Percentiles rank a stretch among this genome's conserved stretches.
Evolutionary conservation across 1,284 basidiomycete species (phyloP).

Genomic region (Abortiporus biennis): DNA sequence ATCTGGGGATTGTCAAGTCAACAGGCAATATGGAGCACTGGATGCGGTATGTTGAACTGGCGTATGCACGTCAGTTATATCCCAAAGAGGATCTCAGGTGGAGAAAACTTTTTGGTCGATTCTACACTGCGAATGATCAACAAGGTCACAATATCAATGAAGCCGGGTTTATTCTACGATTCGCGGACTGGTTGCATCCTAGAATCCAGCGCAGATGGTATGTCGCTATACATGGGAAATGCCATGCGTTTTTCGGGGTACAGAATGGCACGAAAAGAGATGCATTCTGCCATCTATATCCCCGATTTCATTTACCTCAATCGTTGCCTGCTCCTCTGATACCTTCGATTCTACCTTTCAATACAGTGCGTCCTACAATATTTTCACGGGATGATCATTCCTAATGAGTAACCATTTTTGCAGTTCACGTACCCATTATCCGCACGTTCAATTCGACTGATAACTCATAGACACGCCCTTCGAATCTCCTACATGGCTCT

Average conservation of each 20-base stretch:
- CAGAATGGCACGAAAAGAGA: too few species aligned
- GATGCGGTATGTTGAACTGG: conserved; percentile 34
- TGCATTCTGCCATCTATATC: conserved; percentile 11
- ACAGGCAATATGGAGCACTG: conserved; percentile 35
- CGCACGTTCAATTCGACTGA: conserved; percentile 44
- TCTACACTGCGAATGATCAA: conserved; percentile 23
- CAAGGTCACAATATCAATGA: conserved; percentile 33
- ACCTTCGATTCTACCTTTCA: conserved; percentile 54
- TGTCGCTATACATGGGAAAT: conserved; percentile 32
- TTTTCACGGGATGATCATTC: not conserved
- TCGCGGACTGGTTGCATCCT: conserved; percentile 46
- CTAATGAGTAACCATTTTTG: not conserved
- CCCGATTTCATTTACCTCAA: conserved; percentile 23
- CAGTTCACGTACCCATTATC: conserved; percentile 52
- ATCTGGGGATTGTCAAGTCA: conserved; percentile 30
- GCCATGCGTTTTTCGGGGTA: too few species aligned
- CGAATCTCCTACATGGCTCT: conserved; percentile 45
- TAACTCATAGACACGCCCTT: conserved; percentile 53
- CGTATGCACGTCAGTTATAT: conserved; percentile 24
- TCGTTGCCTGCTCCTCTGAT: conserved; percentile 36
- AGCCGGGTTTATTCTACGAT: conserved; percentile 45
- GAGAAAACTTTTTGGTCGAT: conserved; percentile 32
- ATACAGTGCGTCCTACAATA: conserved; percentile 33
- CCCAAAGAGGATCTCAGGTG: conserved; percentile 11
- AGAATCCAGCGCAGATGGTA: conserved; percentile 48